Evolutionary conservation across 768 basidiomycete species (phyloP), one percentile per base, ranked within the genome.

Genomic region (Mycena filopes): DNA sequence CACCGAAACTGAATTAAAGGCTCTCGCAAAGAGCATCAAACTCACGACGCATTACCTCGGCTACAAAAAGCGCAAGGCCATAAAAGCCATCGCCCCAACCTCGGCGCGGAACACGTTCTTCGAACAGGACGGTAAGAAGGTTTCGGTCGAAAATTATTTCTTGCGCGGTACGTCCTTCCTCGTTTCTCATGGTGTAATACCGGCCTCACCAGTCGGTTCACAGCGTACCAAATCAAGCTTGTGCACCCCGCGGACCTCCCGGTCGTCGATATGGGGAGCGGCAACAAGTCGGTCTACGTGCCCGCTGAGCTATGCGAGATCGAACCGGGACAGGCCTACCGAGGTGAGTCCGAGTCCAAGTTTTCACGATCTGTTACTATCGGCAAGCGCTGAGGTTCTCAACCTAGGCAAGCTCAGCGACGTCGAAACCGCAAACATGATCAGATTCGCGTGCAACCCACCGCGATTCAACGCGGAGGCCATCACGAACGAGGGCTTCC

Each of bases 281-380:
- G 49, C 11, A 65, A 63, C 26, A 63, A 72, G 75, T 1, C 61
- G 68, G 46, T 71, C 70, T 85, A 75, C 69, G 75, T 93, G 1
- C 92, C 92, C 0, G 87, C 90, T 0, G 92, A 94, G 73, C 53
- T 94, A 1, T 94, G 92, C 78, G 78, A 85, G 25, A 90, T 94
- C 53, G 74, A 81, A 13, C 75, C 83, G 0, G 88, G 88, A 9
- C 85, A 86, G 66, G 79, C 88, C 0, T 91, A 85, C 75, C 79
- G 82, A 23, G 89, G n/a, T n/a, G n/a, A n/a, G n/a, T n/a, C n/a
- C n/a, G n/a, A n/a, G n/a, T n/a, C n/a, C n/a, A n/a, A n/a, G n/a
- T n/a, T n/a, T n/a, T n/a, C n/a, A n/a, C n/a, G n/a, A n/a, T n/a
- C n/a, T n/a, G n/a, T n/a, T n/a, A n/a, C n/a, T n/a, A n/a, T n/a